Conservation (phyloP, 164 flowering plant genomes). For the Vitis amurensis region DNA sequence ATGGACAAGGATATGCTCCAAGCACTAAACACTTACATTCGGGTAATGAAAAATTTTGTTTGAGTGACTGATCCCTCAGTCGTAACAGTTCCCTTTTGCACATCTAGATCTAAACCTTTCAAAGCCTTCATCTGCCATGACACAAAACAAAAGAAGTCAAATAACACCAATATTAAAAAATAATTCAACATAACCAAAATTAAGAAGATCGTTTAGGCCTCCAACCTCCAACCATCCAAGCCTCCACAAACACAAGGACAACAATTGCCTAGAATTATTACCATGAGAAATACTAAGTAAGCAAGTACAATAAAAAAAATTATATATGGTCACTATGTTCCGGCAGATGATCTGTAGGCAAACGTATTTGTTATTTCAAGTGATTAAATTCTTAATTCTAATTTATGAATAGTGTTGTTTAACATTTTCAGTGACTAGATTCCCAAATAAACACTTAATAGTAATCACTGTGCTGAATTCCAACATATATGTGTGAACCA, state of each 20-base stretch:
- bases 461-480: no score
- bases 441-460: no score
- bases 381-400: no score
- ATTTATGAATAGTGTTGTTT: no score
- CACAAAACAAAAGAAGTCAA: background rate
- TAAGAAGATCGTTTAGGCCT: background rate
- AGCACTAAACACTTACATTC: conserved; percentile 44
- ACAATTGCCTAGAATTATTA: no score
- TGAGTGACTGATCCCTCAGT: conserved; percentile 70
- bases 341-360: no score
- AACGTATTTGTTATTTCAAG: no score
- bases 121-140: conserved; percentile 82
- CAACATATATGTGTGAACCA: no score
- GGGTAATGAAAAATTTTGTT: conserved; percentile 74
- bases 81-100: conserved; percentile 77
- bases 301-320: no score
- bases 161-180: background rate
- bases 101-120: conserved; percentile 81
- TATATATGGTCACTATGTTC: no score
- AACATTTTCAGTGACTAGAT: no score
- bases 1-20: background rate
- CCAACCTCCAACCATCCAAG: background rate
- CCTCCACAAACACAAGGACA: background rate
- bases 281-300: no score
- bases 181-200: background rate